Evolutionary conservation across 164 flowering plant genomes (phyloP).

Genomic region (Vitis rotundifolia): DNA sequence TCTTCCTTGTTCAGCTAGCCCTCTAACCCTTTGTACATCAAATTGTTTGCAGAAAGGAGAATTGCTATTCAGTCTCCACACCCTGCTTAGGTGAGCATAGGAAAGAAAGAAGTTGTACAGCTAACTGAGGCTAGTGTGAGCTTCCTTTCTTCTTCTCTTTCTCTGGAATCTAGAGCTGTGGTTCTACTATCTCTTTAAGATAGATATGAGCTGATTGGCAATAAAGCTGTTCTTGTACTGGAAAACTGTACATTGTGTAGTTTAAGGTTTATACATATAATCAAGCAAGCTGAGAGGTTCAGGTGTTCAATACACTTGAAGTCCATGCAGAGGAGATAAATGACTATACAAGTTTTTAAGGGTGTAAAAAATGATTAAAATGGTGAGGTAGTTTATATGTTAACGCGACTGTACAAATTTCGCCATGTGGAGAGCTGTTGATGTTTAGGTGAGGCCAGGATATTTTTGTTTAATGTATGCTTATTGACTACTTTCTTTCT

Average conservation of each 20-base stretch:
- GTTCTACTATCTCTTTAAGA: slow-evolving; percentile 22
- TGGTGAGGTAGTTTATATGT: slow-evolving; percentile 26
- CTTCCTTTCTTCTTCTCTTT: slow-evolving; percentile 27
- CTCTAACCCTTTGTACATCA: neutral
- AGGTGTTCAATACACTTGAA: slow-evolving; percentile 20
- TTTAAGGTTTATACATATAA: slow-evolving; percentile 42
- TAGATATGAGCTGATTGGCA: slow-evolving; percentile 26
- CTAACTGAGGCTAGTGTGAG: slow-evolving; percentile 66
- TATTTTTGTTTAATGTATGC: slow-evolving; percentile 31
- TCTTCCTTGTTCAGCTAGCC: neutral
- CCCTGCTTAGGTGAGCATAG: slow-evolving; percentile 31
- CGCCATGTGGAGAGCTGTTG: slow-evolving; percentile 53
- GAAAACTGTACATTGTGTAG: slow-evolving; percentile 63
- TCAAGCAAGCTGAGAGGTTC: slow-evolving; percentile 28
- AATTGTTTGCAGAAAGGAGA: slow-evolving; percentile 52
- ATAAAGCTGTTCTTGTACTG: slow-evolving; percentile 41
- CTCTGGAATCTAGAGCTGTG: slow-evolving; percentile 15
- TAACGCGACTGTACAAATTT: slow-evolving; percentile 64
- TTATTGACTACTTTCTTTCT: slow-evolving; percentile 16
- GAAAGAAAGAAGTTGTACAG: slow-evolving; percentile 51
- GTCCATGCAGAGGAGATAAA: slow-evolving; percentile 25
- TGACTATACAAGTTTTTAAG: slow-evolving; percentile 22
- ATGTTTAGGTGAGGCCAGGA: slow-evolving; percentile 46
- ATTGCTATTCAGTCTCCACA: slow-evolving; percentile 51
- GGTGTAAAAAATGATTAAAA: slow-evolving; percentile 29